A percentile compares a stretch with the other conserved stretches of the same genome.
These are phyloP conservation scores for Russula sp. DNA, from an alignment of 768 basidiomycete species.

Conservation along the genomic window DNA sequence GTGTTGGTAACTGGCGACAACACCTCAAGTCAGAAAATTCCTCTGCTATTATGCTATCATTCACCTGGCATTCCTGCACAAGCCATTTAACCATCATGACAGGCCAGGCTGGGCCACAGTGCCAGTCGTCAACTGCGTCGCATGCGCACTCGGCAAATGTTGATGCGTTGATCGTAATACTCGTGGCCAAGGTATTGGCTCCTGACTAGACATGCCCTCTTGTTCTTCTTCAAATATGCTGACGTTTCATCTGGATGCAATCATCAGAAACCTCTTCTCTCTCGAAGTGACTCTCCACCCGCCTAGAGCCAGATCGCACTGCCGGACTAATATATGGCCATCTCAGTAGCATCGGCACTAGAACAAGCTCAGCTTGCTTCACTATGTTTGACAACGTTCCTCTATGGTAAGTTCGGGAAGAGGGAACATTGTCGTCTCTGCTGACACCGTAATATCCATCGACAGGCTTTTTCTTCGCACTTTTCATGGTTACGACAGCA, in stretches of 20 bases:
- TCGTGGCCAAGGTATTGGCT: neutral
- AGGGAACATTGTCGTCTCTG: neutral
- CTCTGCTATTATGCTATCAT: too few species aligned
- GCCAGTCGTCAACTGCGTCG: neutral
- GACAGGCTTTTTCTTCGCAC: conserved; percentile 8
- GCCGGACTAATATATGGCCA: neutral
- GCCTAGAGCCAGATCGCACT: neutral
- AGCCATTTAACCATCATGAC: too few species aligned
- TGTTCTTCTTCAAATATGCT: neutral
- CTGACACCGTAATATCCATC: neutral
- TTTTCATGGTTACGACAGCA: conserved; percentile 5
- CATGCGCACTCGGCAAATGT: neutral
- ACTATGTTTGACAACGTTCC: conserved; percentile 9
- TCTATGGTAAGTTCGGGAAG: conserved; percentile 10
- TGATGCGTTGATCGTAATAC: neutral
- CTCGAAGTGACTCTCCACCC: neutral
- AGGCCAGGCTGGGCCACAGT: neutral
- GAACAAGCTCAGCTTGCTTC: neutral
- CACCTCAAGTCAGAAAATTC: neutral
- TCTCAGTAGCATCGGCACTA: neutral
- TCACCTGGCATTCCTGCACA: too few species aligned
- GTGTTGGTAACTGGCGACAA: too few species aligned
- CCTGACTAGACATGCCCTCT: neutral
- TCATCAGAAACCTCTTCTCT: neutral
- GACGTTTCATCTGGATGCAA: neutral